Percentiles rank a stretch among this genome's conserved stretches.
Evolutionary conservation across 257 asterid genomes (phyloP).

Genomic region (Ocimum tenuiflorum): DNA sequence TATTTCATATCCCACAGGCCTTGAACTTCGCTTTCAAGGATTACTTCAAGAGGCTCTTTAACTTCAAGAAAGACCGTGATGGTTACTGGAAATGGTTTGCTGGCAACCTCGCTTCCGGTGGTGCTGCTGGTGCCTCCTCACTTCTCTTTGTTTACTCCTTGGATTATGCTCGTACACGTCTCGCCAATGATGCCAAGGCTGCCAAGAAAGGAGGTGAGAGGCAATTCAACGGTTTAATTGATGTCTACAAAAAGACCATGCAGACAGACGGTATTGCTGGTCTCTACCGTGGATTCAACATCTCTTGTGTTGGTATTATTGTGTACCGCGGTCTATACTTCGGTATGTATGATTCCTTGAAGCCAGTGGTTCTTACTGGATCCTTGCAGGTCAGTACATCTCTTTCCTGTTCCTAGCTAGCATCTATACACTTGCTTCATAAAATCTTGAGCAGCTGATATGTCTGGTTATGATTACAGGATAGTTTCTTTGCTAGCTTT

Average conservation of each 20-base stretch:
- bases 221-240: constrained; percentile 76
- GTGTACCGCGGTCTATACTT: constrained; percentile 87
- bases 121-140: constrained; percentile 96
- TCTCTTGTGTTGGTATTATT: constrained; percentile 85
- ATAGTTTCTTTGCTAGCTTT: constrained; percentile 87
- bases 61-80: constrained; percentile 85
- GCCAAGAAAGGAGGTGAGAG: constrained; percentile 92
- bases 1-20: constrained; percentile 40
- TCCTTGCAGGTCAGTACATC: constrained; percentile 49
- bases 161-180: constrained; percentile 94
- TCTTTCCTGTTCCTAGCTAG: not conserved
- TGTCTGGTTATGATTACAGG: constrained; percentile 47
- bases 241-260: constrained; percentile 72
- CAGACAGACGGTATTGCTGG: constrained; percentile 79
- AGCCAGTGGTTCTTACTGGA: constrained; percentile 78
- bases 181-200: constrained; percentile 85
- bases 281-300: constrained; percentile 86
- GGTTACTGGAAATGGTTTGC: constrained; percentile 98
- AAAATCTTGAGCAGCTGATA: not conserved
- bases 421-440: not conserved
- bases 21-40: constrained; percentile 92
- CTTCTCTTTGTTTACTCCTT: constrained; percentile 75
- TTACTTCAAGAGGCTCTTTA: constrained; percentile 79
- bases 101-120: constrained; percentile 86
- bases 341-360: constrained; percentile 79